Evolutionary conservation across 192 early-diverging fungal genomes (phyloP).

Genomic region (Haplosporangium gracile): DNA sequence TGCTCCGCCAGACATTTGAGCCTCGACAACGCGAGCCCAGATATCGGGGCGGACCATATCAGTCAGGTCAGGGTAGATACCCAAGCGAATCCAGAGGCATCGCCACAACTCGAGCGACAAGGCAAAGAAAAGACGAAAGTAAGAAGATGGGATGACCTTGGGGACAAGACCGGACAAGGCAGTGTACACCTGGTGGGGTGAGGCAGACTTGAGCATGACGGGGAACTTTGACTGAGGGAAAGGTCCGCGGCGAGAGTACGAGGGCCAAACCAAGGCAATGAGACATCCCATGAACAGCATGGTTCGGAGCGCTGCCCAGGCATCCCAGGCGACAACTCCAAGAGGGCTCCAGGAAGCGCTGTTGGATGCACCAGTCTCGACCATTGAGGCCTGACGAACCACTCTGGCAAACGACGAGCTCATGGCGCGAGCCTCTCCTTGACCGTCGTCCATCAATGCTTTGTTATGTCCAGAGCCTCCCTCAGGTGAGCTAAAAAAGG

Average conservation of each 20-base stretch:
- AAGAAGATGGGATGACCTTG: constrained; percentile 47
- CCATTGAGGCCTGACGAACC: constrained; percentile 1
- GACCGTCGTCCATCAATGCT: constrained; percentile 49
- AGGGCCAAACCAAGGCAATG: constrained; percentile 45
- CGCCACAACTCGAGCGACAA: constrained; percentile 47
- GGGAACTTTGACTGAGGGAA: constrained; percentile 51
- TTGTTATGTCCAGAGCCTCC: constrained; percentile 27
- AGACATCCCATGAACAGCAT: constrained; percentile 50
- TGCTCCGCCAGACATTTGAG: constrained; percentile 51
- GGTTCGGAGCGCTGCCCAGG: constrained; percentile 45
- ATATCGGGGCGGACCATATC: constrained; percentile 57
- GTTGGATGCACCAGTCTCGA: not conserved
- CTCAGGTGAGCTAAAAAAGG: constrained; percentile 64
- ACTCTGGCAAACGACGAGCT: constrained; percentile 30
- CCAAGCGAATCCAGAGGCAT: constrained; percentile 53
- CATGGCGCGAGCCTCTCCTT: constrained; percentile 45
- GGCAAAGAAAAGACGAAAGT: constrained; percentile 41
- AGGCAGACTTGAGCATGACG: constrained; percentile 37
- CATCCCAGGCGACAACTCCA: constrained; percentile 36
- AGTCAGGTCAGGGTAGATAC: constrained; percentile 51
- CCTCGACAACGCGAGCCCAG: constrained; percentile 52
- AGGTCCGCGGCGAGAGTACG: constrained; percentile 45
- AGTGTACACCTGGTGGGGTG: constrained; percentile 34
- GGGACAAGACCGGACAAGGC: constrained; percentile 45
- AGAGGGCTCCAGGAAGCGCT: constrained; percentile 16